Conservation (phyloP, 805 yeast genomes). For the Peterozyma toletana region DNA sequence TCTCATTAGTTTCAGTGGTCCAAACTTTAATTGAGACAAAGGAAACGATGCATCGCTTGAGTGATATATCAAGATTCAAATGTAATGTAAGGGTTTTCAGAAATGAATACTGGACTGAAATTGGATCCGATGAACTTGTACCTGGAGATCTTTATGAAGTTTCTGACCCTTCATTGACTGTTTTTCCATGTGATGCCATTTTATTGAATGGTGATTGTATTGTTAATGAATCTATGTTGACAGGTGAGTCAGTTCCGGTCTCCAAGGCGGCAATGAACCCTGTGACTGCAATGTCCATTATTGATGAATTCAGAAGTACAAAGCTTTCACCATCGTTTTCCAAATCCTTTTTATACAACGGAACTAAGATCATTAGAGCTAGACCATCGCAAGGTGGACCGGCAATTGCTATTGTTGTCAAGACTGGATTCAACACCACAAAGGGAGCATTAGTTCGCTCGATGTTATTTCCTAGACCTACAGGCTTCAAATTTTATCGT, state of each 20-base stretch:
- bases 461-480: constrained; percentile 94
- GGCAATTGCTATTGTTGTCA: constrained; percentile 79
- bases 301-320: constrained; percentile 46
- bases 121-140: constrained; percentile 70
- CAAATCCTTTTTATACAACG: constrained; percentile 74
- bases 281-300: constrained; percentile 50
- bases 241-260: constrained; percentile 98
- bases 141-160: constrained; percentile 96
- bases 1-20: constrained; percentile 71
- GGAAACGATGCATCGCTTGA: constrained; percentile 61
- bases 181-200: constrained; percentile 86
- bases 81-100: constrained; percentile 86
- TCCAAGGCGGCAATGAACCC: constrained; percentile 65
- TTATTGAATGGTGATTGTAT: constrained; percentile 89
- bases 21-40: constrained; percentile 86
- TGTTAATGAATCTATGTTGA: constrained; percentile 95
- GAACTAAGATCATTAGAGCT: constrained; percentile 83
- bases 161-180: constrained; percentile 68
- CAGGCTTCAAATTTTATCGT: constrained; percentile 85
- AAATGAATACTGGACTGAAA: constrained; percentile 87
- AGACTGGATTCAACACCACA: constrained; percentile 92
- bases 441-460: constrained; percentile 92
- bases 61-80: constrained; percentile 65
- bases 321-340: constrained; percentile 61
- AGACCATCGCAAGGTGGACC: constrained; percentile 66